phyloP scores from a whole-genome alignment of 2,329 filamentous ascomycete genomes.

The Cordyceps javanica region DNA sequence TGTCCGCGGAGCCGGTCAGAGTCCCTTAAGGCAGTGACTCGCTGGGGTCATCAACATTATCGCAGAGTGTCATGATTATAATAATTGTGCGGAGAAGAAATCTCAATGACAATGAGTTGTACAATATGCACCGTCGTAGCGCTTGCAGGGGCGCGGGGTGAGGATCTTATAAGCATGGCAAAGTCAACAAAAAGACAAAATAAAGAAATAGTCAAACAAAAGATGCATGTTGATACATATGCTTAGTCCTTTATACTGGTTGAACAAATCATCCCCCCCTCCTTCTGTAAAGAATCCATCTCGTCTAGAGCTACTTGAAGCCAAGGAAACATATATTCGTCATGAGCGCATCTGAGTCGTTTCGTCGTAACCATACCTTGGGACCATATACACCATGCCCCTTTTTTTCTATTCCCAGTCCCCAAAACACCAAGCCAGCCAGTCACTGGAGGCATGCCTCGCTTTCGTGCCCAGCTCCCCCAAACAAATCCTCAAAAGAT shows the following conservation, averaged over 20 bases:
- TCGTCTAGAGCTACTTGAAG: conserved; percentile 9
- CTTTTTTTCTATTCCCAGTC: conserved; percentile 21
- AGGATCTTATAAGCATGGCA: background rate
- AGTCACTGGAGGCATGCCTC: conserved; percentile 15
- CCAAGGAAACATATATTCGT: conserved; percentile 14
- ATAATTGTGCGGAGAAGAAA: too few species aligned
- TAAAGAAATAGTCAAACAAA: conserved; percentile 7
- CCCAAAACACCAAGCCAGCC: conserved; percentile 11
- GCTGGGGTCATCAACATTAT: too few species aligned
- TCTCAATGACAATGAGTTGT: too few species aligned
- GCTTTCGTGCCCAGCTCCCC: conserved; percentile 1
- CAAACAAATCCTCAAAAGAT: conserved; percentile 1
- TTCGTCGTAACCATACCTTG: conserved; percentile 21
- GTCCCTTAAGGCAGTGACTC: too few species aligned
- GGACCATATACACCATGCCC: conserved; percentile 16
- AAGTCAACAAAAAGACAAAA: background rate
- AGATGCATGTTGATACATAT: conserved; percentile 13
- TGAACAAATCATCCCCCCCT: conserved; percentile 3
- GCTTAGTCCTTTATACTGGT: conserved; percentile 6
- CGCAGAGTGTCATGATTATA: too few species aligned
- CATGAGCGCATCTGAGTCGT: conserved; percentile 23
- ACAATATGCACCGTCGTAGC: too few species aligned
- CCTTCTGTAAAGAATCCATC: conserved; percentile 1
- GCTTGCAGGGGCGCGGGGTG: background rate
- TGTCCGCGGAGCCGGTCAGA: too few species aligned